Base-by-base conservation (phyloP, 805 yeast species). In the Schwanniomyces vanrijiae region DNA sequence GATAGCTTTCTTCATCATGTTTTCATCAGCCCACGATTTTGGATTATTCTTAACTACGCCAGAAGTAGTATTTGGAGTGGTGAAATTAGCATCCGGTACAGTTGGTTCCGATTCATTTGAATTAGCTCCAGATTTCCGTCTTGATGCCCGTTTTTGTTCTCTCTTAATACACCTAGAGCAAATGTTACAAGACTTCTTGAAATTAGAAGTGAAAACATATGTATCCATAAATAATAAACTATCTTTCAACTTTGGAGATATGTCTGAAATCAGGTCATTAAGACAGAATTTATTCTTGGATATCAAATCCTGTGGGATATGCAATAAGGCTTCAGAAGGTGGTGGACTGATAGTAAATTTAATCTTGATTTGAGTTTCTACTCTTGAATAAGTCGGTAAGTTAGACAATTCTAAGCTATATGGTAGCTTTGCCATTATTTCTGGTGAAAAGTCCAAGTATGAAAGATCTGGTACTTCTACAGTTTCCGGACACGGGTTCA, bases 291-390 rank as follows among this genome's bases (percentile, higher is more conserved):
- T 88, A 50, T 92, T 88, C 62, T 91, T 90, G 11, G 96, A 84
- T 42, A 92, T 86, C 29, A 95, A 82, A 62, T 90, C 96, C 46
- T 89, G 79, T 5, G 98, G 96, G 40, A 94, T 68, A 62, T 89
- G 94, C 28, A 94, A 68, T 43, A 88, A 68, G 43, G 77, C 74
- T 56, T 89, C 86, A 4, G 81, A 76, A 0, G 96, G 96, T 0
- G 92, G 81, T 1, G 97, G 96, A 25, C 83, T 76, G 38, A 92
- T 70, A 7, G 77, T 63, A 18, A 92, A 67, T 38, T 77, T 76
- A 37, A 95, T 71, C 64, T 90, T 91, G 61, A 94, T 89, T 68
- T 94, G 99, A 13, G 97, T 92, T 67, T 92, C 99, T 5, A 92
- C 99, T 54, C 99, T 80, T 10, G 97, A 89, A 55, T 82, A 83